Conservation (phyloP, 2,329 filamentous ascomycete genomes). For the Xylaria sp. region DNA sequence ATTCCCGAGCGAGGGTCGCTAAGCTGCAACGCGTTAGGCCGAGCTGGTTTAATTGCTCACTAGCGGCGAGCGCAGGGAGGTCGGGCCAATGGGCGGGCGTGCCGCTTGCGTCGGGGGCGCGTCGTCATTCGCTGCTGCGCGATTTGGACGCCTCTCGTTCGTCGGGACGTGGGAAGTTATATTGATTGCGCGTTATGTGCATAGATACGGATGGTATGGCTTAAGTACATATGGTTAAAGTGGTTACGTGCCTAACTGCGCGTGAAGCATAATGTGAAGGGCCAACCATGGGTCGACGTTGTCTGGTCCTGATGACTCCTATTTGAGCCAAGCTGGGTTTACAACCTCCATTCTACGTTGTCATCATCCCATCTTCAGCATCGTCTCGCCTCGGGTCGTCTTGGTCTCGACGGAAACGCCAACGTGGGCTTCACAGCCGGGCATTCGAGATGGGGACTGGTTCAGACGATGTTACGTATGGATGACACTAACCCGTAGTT, state of each 20-base stretch:
- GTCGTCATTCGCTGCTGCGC: conserved; percentile 16
- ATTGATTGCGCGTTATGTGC: conserved; percentile 22
- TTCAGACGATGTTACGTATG: no score
- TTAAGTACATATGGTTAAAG: not conserved
- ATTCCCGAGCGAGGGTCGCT: not conserved
- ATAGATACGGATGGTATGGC: not conserved
- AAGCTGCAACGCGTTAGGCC: not conserved
- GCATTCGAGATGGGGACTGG: not conserved
- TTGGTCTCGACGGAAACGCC: no score
- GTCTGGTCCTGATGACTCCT: no score
- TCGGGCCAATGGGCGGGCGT: conserved; percentile 24
- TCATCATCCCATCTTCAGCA: no score
- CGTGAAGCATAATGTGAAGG: no score
- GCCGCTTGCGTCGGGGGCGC: conserved; percentile 24
- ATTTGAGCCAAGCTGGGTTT: no score
- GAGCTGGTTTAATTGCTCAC: not conserved
- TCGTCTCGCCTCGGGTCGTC: no score
- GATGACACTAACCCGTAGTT: not conserved
- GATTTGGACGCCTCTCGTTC: conserved; percentile 21
- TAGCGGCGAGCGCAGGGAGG: not conserved
- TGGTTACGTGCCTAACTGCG: no score
- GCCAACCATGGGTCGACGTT: no score
- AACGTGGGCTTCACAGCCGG: not conserved
- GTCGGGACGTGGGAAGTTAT: not conserved
- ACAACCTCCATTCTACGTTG: no score